Conservation (phyloP, 352 stramenopile species). For the Phytophthora pinifolia region DNA sequence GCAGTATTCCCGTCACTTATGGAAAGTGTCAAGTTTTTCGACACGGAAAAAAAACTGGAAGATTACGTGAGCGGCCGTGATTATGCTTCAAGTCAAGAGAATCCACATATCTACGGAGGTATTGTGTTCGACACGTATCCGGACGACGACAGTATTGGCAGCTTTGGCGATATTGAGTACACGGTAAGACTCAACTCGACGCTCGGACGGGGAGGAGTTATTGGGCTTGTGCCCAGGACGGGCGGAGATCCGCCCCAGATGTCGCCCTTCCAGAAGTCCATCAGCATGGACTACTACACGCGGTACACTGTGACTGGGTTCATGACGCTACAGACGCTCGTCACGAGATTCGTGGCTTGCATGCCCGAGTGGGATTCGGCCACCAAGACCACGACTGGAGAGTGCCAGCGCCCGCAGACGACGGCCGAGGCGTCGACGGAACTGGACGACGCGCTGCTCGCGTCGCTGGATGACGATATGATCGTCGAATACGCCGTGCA, state of each 20-base stretch:
- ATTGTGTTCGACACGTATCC: slow-evolving; percentile 67
- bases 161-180: slow-evolving; percentile 46
- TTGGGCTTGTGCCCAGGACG: slow-evolving; percentile 27
- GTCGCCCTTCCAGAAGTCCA: slow-evolving; percentile 22
- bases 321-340: slow-evolving; percentile 43
- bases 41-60: slow-evolving; percentile 41
- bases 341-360: slow-evolving; percentile 37
- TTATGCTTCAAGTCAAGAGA: slow-evolving; percentile 46
- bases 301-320: slow-evolving; percentile 28
- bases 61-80: slow-evolving; percentile 49
- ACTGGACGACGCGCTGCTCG: slow-evolving; percentile 38
- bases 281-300: slow-evolving; percentile 26
- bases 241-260: slow-evolving; percentile 26
- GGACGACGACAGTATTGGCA: slow-evolving; percentile 28
- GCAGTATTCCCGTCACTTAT: slow-evolving; percentile 47
- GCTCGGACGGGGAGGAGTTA: slow-evolving; percentile 7
- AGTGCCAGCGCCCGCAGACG: slow-evolving; percentile 33
- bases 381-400: slow-evolving; percentile 26
- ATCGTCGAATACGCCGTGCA: slow-evolving; percentile 37
- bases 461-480: slow-evolving; percentile 42
- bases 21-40: slow-evolving; percentile 68
- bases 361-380: slow-evolving; percentile 33
- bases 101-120: slow-evolving; percentile 59
- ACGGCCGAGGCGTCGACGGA: slow-evolving; percentile 29
- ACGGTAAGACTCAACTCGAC: slow-evolving; percentile 54